Conservation (phyloP, 169 alveolate species). For the Plasmodium coatneyi region DNA sequence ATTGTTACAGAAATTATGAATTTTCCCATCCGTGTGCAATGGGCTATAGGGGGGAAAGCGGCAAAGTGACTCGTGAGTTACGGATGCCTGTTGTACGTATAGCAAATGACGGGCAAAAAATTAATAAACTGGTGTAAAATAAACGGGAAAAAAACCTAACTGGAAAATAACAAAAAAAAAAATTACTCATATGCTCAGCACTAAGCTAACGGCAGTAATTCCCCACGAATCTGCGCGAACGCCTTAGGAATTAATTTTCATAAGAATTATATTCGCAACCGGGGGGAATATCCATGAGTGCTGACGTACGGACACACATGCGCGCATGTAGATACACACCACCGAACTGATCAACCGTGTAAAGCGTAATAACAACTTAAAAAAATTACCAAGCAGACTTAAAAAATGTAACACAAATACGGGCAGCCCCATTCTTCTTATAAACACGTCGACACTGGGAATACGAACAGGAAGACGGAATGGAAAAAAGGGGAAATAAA, state of each 20-base stretch:
- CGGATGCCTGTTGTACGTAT: neutral
- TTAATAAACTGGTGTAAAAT: neutral
- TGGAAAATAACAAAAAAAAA: neutral
- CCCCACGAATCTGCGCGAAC: neutral
- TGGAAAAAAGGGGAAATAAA: neutral
- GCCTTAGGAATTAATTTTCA: neutral
- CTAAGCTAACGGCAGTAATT: neutral
- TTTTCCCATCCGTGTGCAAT: neutral
- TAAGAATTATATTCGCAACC: neutral
- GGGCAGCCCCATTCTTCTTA: neutral
- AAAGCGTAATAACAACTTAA: neutral
- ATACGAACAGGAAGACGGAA: neutral
- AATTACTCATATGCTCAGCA: neutral
- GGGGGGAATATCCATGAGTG: neutral
- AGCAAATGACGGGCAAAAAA: neutral
- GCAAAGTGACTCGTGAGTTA: neutral
- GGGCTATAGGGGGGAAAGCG: neutral
- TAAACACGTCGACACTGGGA: neutral
- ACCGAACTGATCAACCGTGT: neutral
- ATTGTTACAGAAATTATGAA: conserved; percentile 1
- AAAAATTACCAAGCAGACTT: neutral
- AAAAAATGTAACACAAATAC: neutral
- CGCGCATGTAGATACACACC: neutral
- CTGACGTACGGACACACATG: neutral
- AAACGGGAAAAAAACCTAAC: neutral